Base-by-base conservation (phyloP, 169 alveolate genomes). In the Babesia gibsoni region DNA sequence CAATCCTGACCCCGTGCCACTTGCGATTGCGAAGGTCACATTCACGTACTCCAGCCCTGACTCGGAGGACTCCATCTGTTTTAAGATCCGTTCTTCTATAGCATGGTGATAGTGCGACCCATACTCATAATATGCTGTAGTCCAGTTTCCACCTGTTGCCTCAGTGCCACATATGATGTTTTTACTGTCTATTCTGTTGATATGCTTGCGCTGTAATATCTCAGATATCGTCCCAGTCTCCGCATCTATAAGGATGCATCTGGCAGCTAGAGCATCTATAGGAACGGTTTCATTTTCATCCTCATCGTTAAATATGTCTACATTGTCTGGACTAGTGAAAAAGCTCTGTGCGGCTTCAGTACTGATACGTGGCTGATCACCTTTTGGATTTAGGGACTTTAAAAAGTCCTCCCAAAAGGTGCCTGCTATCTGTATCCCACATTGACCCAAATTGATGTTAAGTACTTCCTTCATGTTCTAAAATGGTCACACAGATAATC, bases 1-100 rank as follows among this genome's bases (percentile, higher is more conserved):
- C 48, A 96, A 80, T 1, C 99, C 99, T 20, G 98, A 90, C 7
- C 99, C 99, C 27, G 99, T 95, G n/a, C 99, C 99, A 20, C 99
- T 99, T 14, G 99, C 99, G 23, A 96, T 89, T 3, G 98, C 96
- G 66, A 96, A 98, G 35, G 96, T 87, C 27, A 96, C 82, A 73
- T 94, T 86, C 81, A 98, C 96, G 48, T 98, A 95, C 83, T 98
- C 96, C 25, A 95, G 82, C n/a, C 97, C 89, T 82, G 96, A 99
- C 65, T 98, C 96, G 48, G 84, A 80, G 68, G 93, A 98, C 57
- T 52, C 65, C 20, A 91, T 96, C 36, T 92, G 90, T 59, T 84
- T 86, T 61, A 95, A 88, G 1, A 94, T 84, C 85, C 88, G 92
- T 25, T 92, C 96, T 57, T 89, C 85, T 46, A 97, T 91, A 43